Evolutionary conservation across 2,329 filamentous ascomycete genomes (phyloP), one percentile per base, ranked within the genome.

Genomic region (Pseudomassariella vexata): DNA sequence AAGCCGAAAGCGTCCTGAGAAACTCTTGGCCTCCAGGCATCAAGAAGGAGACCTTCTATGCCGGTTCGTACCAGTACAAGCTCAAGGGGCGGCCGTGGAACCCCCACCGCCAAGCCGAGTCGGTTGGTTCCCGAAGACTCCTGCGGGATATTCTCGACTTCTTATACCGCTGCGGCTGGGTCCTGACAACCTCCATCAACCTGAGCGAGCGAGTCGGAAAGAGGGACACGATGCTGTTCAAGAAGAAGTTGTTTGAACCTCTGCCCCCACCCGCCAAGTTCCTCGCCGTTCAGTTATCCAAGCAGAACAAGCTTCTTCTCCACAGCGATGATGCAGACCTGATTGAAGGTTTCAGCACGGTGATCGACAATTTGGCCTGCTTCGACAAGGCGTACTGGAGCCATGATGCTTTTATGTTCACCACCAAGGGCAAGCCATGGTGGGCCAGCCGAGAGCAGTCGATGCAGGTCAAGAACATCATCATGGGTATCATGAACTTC

Each of bases 21-120:
- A 19, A 38, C 16, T 33, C 38, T 15, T 51, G 48, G 48, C 38
- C 42, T 5, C 37, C 38, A 2, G 48, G 48, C 3, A 37, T 52
- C 28, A 35, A 47, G 19, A 24, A 35, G 5, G 35, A 35, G 9
- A 15, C 35, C 15, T 19, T 18, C 14, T 37, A 25, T 25, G 34
- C 24, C 14, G 31, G 36, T 7, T 30, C 40, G 18, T 41, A 44
- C 40, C 38, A 50, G 28, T 50, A 37, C 37, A 36, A 39, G 16
- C 27, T 48, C 11, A 44, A 37, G 25, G 46, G 42, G 17, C 22
- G 21, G 4, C 46, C 41, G 9, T 49, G 43, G 35, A 42, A 38
- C 19, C 19, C 34, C 18, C 34, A 21, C 19, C 35, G 38, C 28
- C 36, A 23, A 19, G 21, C 30, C 19, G 34, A 43, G 16, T 27